These are phyloP conservation scores for Calonectria montana DNA, from an alignment of 2,329 filamentous ascomycete species.

Conservation along the genomic window DNA sequence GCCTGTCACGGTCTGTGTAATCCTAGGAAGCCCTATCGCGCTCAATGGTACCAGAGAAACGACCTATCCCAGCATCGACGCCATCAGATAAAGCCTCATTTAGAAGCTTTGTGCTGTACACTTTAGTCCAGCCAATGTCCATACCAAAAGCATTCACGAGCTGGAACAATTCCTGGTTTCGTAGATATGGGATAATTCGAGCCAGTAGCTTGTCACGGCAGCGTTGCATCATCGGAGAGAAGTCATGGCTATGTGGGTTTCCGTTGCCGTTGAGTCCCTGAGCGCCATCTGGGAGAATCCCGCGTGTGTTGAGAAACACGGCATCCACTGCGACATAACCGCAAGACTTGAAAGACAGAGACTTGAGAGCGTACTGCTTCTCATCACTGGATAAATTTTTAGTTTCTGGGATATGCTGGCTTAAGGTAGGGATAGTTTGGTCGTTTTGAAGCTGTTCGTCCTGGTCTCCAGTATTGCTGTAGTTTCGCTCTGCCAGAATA, in stretches of 20 bases:
- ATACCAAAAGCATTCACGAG: slow-evolving; percentile 49
- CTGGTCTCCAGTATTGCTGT: slow-evolving; percentile 3
- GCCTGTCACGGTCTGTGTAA: too few relatives aligned
- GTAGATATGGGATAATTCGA: slow-evolving; percentile 46
- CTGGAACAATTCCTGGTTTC: slow-evolving; percentile 41
- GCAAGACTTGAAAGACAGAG: slow-evolving; percentile 68
- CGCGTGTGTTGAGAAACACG: slow-evolving; percentile 50
- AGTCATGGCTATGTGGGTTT: slow-evolving; percentile 37
- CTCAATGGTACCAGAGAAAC: slow-evolving; percentile 53
- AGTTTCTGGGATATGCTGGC: slow-evolving; percentile 37
- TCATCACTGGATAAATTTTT: slow-evolving; percentile 41
- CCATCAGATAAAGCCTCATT: slow-evolving; percentile 51
- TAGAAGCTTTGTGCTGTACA: slow-evolving; percentile 48
- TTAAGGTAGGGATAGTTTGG: slow-evolving; percentile 17
- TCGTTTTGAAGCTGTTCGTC: slow-evolving; percentile 16
- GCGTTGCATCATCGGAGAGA: slow-evolving; percentile 49
- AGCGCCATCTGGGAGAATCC: slow-evolving; percentile 43
- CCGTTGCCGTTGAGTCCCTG: slow-evolving; percentile 37
- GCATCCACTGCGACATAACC: slow-evolving; percentile 65
- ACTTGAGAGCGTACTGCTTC: slow-evolving; percentile 45
- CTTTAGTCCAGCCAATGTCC: slow-evolving; percentile 49
- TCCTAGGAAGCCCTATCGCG: not conserved
- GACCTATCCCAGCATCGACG: slow-evolving; percentile 50
- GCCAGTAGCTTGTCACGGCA: slow-evolving; percentile 51
- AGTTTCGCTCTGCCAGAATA: slow-evolving; percentile 15